Evolutionary conservation across 495 filamentous ascomycete species (phyloP), one percentile per base, ranked within the genome.

Genomic region (Aspergillus olivimuriae): DNA sequence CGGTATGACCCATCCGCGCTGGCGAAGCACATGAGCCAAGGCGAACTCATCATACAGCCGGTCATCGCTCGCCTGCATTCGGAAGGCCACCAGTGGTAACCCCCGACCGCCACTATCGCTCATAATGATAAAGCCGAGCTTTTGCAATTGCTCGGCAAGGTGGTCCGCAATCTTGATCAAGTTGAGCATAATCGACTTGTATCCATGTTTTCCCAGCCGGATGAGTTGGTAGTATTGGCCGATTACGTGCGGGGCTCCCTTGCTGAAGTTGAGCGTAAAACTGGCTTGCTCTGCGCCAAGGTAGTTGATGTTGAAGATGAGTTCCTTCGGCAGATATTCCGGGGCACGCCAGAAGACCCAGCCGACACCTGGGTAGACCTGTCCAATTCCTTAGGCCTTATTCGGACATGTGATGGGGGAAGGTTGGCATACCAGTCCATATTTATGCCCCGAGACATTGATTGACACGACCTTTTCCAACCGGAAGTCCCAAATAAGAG

Each of bases 271-370:
- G 39, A 95, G 76, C n/a, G 89, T 95, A 73, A 94, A 94, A 40
- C 87, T 94, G n/a, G 89, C 81, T 65, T 95, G 89, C 52, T 95
- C 87, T 18, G 89, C 86, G 41, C 89, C 89, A 2, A 95, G 82
- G 61, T 95, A 95, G 69, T 95, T 95, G 75, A 94, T 91, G 74
- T 94, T 94, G 78, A 95, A 95, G 55, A 95, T 86, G 28, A 95
- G 81, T 59, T 94, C 89, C 61, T 90, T 71, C 17, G 89, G 89
- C 1, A 95, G 74, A 63, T 73, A 94, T 56, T 91, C 80, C 2
- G 86, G 84, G 24, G 82, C 75, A 23, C 89, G 78, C 88, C 89
- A 95, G 48, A 94, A 75, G 16, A 89, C 83, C 89, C 89, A 95
- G 47, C 89, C 89, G 22, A 95, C 84, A 60, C 89, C 89, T 10